phyloP scores from a whole-genome alignment of 371 early-diverging fungal species.

The Apophysomyces elegans region DNA sequence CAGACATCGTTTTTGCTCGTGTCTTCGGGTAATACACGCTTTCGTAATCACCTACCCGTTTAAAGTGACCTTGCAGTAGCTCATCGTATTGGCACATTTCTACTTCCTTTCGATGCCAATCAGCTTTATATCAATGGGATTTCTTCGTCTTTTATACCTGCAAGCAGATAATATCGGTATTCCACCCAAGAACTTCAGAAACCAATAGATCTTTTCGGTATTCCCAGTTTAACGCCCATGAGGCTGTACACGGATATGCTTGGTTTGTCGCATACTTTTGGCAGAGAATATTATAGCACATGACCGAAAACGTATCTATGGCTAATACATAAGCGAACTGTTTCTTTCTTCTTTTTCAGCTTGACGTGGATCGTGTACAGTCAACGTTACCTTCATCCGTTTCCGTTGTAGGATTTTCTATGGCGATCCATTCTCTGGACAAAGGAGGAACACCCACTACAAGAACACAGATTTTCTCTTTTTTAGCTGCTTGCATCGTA shows the following conservation, averaged over 20 bases:
- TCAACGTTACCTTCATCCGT: constrained; percentile 34
- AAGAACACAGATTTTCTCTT: constrained; percentile 16
- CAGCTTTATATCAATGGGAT: not conserved
- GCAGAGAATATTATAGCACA: constrained; percentile 96
- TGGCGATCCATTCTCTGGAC: constrained; percentile 90
- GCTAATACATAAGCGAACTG: too few relatives aligned
- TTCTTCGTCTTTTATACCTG: constrained; percentile 71
- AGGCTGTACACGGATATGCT: constrained; percentile 95
- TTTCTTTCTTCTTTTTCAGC: too few relatives aligned
- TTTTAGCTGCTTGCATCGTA: not conserved
- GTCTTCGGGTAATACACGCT: constrained; percentile 95
- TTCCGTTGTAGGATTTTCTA: constrained; percentile 53
- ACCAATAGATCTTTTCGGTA: constrained; percentile 92
- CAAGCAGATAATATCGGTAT: constrained; percentile 95
- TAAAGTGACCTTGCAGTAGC: constrained; percentile 77
- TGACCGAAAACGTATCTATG: constrained; percentile 79
- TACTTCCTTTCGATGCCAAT: constrained; percentile 70
- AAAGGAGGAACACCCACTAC: constrained; percentile 83
- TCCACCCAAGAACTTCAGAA: constrained; percentile 85
- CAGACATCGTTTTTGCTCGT: constrained; percentile 91
- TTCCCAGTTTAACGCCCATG: constrained; percentile 96
- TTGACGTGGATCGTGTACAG: too few relatives aligned
- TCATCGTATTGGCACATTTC: constrained; percentile 87
- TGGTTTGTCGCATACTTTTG: constrained; percentile 90
- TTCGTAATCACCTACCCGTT: constrained; percentile 83